Percentiles rank a stretch among this genome's conserved stretches.
phyloP scores from a whole-genome alignment of 73 alveolate genomes.

The Paramecium primaurelia region DNA sequence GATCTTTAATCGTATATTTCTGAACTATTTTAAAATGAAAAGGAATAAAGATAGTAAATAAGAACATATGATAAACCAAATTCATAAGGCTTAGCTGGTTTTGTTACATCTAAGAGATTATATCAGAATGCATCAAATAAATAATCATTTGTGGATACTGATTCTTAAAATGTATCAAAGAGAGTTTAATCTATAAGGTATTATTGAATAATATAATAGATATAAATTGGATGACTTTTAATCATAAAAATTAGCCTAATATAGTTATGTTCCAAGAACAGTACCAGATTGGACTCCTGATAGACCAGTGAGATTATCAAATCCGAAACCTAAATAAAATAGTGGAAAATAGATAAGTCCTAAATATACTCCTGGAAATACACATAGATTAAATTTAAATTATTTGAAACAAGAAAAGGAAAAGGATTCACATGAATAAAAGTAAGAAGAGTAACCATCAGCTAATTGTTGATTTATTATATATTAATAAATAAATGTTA shows the following conservation, averaged over 20 bases:
- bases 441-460: not conserved
- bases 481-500: not conserved
- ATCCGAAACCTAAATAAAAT: not conserved
- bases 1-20: not conserved
- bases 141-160: not conserved
- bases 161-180: not conserved
- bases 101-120: not conserved
- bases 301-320: constrained; percentile 1
- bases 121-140: not conserved
- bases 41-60: not conserved
- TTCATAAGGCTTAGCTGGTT: not conserved
- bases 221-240: constrained; percentile 7
- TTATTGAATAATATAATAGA: not conserved
- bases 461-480: not conserved
- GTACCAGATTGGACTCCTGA: not conserved
- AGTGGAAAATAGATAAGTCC: not conserved
- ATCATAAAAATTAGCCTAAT: not conserved
- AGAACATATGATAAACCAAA: not conserved
- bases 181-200: constrained; percentile 1
- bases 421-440: not conserved
- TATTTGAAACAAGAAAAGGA: not conserved
- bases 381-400: constrained; percentile 19
- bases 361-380: constrained; percentile 22
- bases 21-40: constrained; percentile 6
- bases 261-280: not conserved